phyloP scores from a whole-genome alignment of 257 asterid genomes.

The Verbena officinalis region DNA sequence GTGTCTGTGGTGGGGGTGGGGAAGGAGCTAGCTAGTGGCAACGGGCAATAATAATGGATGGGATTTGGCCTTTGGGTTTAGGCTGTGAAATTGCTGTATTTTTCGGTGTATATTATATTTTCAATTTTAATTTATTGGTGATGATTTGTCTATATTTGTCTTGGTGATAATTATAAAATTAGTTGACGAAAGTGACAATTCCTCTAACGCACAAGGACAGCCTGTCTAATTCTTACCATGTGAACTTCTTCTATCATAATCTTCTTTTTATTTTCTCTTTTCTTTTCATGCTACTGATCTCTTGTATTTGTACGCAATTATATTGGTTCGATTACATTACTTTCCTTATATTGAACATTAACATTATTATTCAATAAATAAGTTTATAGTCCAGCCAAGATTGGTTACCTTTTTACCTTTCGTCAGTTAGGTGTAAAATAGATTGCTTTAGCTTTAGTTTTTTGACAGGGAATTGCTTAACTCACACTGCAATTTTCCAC shows the following conservation, averaged over 20 bases:
- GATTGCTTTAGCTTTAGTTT: slow-evolving; percentile 1
- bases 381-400: too few relatives aligned
- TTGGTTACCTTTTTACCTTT: not conserved
- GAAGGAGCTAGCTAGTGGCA: slow-evolving; percentile 3
- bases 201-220: slow-evolving; percentile 26
- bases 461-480: slow-evolving; percentile 21
- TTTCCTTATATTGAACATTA: too few relatives aligned
- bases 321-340: too few relatives aligned
- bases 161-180: slow-evolving; percentile 12
- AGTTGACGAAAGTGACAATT: slow-evolving; percentile 27
- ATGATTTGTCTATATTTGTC: not conserved
- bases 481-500: slow-evolving; percentile 29
- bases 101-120: slow-evolving; percentile 9
- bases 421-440: slow-evolving; percentile 20
- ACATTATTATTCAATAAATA: too few relatives aligned
- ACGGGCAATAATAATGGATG: slow-evolving; percentile 23
- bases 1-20: not conserved
- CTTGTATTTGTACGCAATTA: too few relatives aligned
- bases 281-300: not conserved
- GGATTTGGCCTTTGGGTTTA: slow-evolving; percentile 33
- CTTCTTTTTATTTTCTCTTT: not conserved
- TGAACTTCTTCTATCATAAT: not conserved
- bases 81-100: slow-evolving; percentile 36
- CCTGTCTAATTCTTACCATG: slow-evolving; percentile 28
- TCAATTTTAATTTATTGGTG: not conserved